phyloP scores from a whole-genome alignment of 768 basidiomycete genomes.

The Hericium erinaceus region DNA sequence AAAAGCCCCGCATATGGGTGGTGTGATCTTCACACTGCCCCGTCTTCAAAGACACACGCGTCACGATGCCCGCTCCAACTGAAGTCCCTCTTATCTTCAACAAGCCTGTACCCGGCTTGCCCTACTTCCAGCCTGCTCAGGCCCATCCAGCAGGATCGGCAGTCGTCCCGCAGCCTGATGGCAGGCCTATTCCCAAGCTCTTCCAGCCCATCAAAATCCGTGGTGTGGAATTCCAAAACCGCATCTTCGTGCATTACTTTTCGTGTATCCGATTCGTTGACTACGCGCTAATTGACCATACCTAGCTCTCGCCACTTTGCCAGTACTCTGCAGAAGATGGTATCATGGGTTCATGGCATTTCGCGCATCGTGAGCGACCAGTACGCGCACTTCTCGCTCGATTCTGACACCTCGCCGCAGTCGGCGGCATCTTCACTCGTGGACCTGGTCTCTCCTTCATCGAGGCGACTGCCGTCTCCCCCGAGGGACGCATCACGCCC shows the following conservation, averaged over 20 bases:
- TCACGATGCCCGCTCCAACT: too few relatives aligned
- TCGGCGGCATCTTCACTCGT: slow-evolving; percentile 32
- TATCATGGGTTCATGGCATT: slow-evolving; percentile 3
- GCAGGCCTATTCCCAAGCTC: slow-evolving; percentile 32
- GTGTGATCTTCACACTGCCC: too few relatives aligned
- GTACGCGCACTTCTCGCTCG: neutral
- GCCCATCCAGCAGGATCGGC: slow-evolving; percentile 35
- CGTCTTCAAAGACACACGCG: too few relatives aligned
- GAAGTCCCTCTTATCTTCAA: slow-evolving; percentile 18
- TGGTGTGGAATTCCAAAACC: slow-evolving; percentile 22
- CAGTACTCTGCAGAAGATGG: slow-evolving; percentile 1
- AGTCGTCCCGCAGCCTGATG: slow-evolving; percentile 30
- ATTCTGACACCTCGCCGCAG: neutral
- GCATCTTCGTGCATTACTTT: slow-evolving; percentile 15
- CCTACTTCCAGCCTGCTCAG: slow-evolving; percentile 41
- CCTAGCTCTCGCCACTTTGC: slow-evolving; percentile 5
- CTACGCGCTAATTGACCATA: neutral
- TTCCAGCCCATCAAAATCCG: slow-evolving; percentile 27
- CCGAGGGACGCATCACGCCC: slow-evolving; percentile 55
- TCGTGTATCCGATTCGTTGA: rapidly evolving
- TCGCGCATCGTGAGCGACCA: neutral
- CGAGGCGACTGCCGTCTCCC: slow-evolving; percentile 58
- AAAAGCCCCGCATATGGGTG: too few relatives aligned
- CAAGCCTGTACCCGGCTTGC: slow-evolving; percentile 29
- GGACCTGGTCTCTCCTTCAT: slow-evolving; percentile 49